Evolutionary conservation across 495 filamentous ascomycete genomes (phyloP), one percentile per base, ranked within the genome.

Genomic region (Recurvomyces mirabilis): DNA sequence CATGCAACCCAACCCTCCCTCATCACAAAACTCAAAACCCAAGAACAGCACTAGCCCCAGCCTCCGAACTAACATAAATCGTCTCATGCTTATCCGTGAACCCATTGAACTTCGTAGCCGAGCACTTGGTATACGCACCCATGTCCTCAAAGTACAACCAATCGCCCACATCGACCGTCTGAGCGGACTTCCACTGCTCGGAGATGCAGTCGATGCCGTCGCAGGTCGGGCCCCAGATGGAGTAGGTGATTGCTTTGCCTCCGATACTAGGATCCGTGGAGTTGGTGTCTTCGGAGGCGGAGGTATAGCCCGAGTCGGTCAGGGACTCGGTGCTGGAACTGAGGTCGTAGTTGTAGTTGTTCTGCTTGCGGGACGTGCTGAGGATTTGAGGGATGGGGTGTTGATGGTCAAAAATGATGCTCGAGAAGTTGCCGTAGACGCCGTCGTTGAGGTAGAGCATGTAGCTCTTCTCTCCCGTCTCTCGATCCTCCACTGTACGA

Each of bases 121-220:
- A 95, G 70, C 87, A 94, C 70, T 81, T 88, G 54, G 91, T 94
- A 62, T 99, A 99, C 41, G 91, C 91, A 24, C 91, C 91, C 91
- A 99, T 99, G 28, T 94, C 77, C 67, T 93, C 85, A 58, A 96
- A 99, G 63, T 91, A 96, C 14, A 99, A 70, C 91, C 91, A 99
- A 61, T 99, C 91, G 23, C 89, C 88, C 12, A 88, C 81, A 58
- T 94, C 78, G 21, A 99, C 60, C 32, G 79, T 71, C 15, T 78
- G 76, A 14, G 75, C 64, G 55, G 94, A 79, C 46, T 65, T 70
- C 62, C 81, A 86, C 49, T 77, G 82, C 56, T 82, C 71, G 17
- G 78, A 72, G 63, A 96, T 88, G 52, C 84, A 83, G 68, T 99
- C 91, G 57, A 95, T 94, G 45, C 88, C 87, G 61, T 99, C 91